Evolutionary conservation across 495 filamentous ascomycete genomes (phyloP).

Genomic region (Xylaria sp.): DNA sequence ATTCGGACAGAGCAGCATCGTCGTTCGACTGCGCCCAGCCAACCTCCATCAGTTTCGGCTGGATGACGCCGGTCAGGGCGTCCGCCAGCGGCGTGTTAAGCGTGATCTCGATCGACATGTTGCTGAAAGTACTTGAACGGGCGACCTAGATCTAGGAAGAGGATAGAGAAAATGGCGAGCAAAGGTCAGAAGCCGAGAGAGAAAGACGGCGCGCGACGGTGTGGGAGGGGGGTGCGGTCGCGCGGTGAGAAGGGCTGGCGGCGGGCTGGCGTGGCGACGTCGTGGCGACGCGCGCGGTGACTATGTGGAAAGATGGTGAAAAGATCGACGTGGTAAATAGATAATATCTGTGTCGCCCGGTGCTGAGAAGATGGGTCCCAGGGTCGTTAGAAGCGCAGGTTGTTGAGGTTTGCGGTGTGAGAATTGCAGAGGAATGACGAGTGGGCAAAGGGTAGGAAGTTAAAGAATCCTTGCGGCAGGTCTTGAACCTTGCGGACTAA

Average conservation of each 20-base stretch:
- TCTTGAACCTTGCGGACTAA: slow-evolving; percentile 18
- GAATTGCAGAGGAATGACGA: slow-evolving; percentile 16
- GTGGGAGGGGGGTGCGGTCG: slow-evolving; percentile 13
- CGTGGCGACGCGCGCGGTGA: slow-evolving; percentile 25
- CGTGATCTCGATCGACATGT: slow-evolving; percentile 76
- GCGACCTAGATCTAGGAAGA: background rate
- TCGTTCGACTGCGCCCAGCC: slow-evolving; percentile 84
- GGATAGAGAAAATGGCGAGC: background rate
- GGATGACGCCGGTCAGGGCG: slow-evolving; percentile 77
- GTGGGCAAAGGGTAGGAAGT: slow-evolving; percentile 20
- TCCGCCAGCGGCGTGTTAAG: slow-evolving; percentile 81
- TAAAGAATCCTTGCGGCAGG: slow-evolving; percentile 27
- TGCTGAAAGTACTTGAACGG: slow-evolving; percentile 15
- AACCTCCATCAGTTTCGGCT: slow-evolving; percentile 93
- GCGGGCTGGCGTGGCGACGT: slow-evolving; percentile 21
- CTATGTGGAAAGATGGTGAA: slow-evolving; percentile 4
- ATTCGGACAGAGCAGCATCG: slow-evolving; percentile 89
- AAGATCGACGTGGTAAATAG: slow-evolving; percentile 9
- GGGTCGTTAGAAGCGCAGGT: background rate
- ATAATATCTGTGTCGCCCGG: background rate
- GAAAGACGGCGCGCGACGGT: slow-evolving; percentile 10
- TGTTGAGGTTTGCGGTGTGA: background rate
- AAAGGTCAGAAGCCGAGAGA: background rate
- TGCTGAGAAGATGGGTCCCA: background rate
- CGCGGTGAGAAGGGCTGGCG: slow-evolving; percentile 12